Evolutionary conservation across 129 eudicot species (phyloP).

Genomic region (Artemisia annua): DNA sequence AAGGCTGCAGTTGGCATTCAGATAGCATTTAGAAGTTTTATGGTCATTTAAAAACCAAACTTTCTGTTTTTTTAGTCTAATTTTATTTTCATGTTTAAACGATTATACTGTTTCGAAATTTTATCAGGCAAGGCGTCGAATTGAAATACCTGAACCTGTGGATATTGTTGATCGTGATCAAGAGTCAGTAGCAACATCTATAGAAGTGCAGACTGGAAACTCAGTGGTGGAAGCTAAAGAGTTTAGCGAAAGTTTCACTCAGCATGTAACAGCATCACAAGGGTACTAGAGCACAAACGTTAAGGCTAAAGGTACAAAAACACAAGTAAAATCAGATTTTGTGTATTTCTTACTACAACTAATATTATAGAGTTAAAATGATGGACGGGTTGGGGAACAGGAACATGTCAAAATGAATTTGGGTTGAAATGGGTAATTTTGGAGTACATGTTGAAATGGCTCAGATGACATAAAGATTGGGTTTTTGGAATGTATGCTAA

Average conservation of each 20-base stretch:
- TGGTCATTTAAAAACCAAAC: slow-evolving; percentile 43
- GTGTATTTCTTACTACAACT: not conserved
- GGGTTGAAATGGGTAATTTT: not conserved
- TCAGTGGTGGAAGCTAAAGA: slow-evolving; percentile 50
- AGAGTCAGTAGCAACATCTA: slow-evolving; percentile 66
- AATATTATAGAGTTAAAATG: not conserved
- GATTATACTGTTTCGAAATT: slow-evolving; percentile 6
- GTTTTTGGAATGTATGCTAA: too few species aligned
- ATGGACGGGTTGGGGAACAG: not conserved
- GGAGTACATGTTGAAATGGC: not conserved
- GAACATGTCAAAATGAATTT: not conserved
- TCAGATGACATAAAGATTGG: too few species aligned
- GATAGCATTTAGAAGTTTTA: slow-evolving; percentile 71
- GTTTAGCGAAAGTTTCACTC: slow-evolving; percentile 29
- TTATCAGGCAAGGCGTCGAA: slow-evolving; percentile 48
- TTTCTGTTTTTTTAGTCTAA: not conserved
- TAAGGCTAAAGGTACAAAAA: slow-evolving; percentile 56
- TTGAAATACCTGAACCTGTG: slow-evolving; percentile 13
- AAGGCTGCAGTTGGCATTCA: slow-evolving; percentile 79
- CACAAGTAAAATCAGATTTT: not conserved
- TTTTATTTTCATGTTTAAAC: slow-evolving; percentile 6
- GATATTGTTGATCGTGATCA: slow-evolving; percentile 31
- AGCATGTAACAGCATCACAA: slow-evolving; percentile 40
- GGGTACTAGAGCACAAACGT: slow-evolving; percentile 33
- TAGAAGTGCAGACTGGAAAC: slow-evolving; percentile 81